Evolutionary conservation across 352 stramenopile species (phyloP), one percentile per base, ranked within the genome.

Genomic region (Elongisporangium anandrum): DNA sequence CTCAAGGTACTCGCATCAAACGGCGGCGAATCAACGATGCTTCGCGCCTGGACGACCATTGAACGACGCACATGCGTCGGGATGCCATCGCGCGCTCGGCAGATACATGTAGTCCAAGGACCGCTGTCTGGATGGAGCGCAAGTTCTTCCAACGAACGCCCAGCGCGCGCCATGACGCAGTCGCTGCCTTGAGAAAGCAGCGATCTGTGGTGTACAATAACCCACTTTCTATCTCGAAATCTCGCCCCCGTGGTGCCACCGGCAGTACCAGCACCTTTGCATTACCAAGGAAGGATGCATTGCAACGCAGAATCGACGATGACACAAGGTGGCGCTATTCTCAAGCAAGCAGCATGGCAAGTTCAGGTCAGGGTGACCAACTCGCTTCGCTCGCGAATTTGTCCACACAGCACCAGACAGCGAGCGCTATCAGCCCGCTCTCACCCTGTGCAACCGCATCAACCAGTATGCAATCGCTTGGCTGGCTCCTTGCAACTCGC

Each of bases 21-120:
- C 68, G 78, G 56, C 76, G 74, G 34, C 73, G 73, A 23, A 75
- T 86, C 20, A 45, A 74, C 10, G 72, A 79, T 54, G 79, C 69
- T 49, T 72, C 69, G 16, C 60, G 69, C 15, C 45, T 70, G 29
- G 9, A 41, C 15, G 72, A 66, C 34, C 72, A 73, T 69, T 83
- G 74, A 83, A 57, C 47, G 5, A 22, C 29, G 29, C 29, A 8
- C 29, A 15, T 13, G 29, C 29, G 29, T 41, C 9, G 29, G 29
- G 9, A 41, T 41, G 29, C 29, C 29, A 41, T 41, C 29, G 29
- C 29, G 29, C 29, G 29, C 29, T 41, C 29, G 29, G 29, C 29
- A 41, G 5, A 41, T 15, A 41, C 4, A 41, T 8, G 9, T 41
- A 15, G 29, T 41, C 29, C 24, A 8, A 34, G 24, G 24, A 34